Evolutionary conservation across 2,329 filamentous ascomycete species (phyloP).

Genomic region (Penicillium sp.): DNA sequence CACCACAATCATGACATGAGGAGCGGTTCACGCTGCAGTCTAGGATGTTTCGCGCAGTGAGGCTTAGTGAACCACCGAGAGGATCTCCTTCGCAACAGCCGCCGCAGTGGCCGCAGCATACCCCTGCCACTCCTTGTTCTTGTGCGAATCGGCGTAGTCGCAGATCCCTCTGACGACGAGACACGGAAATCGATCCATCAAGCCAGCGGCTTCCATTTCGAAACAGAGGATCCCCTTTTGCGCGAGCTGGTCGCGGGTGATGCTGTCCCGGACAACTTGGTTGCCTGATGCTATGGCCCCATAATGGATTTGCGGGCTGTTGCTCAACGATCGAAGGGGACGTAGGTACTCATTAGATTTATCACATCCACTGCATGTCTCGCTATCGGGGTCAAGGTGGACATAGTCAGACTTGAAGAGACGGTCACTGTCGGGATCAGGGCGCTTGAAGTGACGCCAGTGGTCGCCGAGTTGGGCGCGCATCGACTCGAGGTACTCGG

Average conservation of each 20-base stretch:
- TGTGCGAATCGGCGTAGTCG: conserved; percentile 5
- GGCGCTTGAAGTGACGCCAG: no score
- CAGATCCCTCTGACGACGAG: background rate
- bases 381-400: no score
- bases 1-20: no score
- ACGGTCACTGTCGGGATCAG: no score
- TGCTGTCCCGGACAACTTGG: background rate
- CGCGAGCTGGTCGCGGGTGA: background rate
- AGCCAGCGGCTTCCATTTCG: conserved; percentile 2
- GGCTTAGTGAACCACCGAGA: no score
- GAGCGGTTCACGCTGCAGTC: no score
- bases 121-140: background rate
- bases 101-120: conserved; percentile 4
- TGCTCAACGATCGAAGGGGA: background rate
- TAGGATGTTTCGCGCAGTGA: no score
- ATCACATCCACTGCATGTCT: background rate
- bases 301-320: background rate
- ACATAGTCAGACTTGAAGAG: no score
- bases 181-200: background rate
- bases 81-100: background rate
- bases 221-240: background rate
- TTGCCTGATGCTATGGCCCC: background rate
- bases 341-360: no score
- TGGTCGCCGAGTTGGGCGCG: background rate
- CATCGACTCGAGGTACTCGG: background rate